Base-by-base conservation (phyloP, 2,329 filamentous ascomycete species). In the Epichloe glyceriae region DNA sequence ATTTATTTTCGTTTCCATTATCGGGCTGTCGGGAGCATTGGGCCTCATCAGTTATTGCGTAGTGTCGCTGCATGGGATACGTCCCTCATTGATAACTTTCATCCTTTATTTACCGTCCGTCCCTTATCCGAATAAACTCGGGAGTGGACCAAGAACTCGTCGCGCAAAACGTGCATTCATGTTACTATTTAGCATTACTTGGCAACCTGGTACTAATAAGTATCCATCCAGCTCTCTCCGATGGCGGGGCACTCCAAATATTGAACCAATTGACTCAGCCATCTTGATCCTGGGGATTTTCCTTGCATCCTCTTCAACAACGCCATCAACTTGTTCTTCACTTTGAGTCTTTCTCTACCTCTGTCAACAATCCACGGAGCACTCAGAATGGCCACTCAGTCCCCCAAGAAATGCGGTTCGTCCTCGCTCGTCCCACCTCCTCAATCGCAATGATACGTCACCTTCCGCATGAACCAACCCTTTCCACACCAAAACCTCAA, bases 361-460 rank as follows among this genome's bases (percentile, higher is more conserved):
- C 30, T 30, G 30, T 45, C 10, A 38, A 47, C 34, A 34, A 34
- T 4, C 30, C 17, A 20, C 26, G 17, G n/a, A 37, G 4, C 11
- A 7, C 20, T 11, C 51, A 50, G 19, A 10, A 67, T 67, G 63
- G 56, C 59, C n/a, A 56, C 69, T 56, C 67, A 72, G 67, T 75
- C 76, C 46, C 67, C 70, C 53, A 80, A 79, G 71, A 80, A 79
- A 66, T 78, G 75, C 70, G 76, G 75, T 78, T 71, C 52, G 74
- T 64, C 46, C 34, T 20, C 20, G 26, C 46, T 22, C n/a, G 8
- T 14, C 47, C 17, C 41, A 8, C 35, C 30, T 34, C 34, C 15
- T 6, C 41, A 26, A 30, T 30, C 19, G 17, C 39, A 15, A 41
- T 41, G 11, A 14, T 12, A 43, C 19, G 17, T 5, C 34, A 30